Percentiles rank a stretch among this genome's conserved stretches.
Evolutionary conservation across 768 basidiomycete genomes (phyloP).

Genomic region (Trametes sanguinea): DNA sequence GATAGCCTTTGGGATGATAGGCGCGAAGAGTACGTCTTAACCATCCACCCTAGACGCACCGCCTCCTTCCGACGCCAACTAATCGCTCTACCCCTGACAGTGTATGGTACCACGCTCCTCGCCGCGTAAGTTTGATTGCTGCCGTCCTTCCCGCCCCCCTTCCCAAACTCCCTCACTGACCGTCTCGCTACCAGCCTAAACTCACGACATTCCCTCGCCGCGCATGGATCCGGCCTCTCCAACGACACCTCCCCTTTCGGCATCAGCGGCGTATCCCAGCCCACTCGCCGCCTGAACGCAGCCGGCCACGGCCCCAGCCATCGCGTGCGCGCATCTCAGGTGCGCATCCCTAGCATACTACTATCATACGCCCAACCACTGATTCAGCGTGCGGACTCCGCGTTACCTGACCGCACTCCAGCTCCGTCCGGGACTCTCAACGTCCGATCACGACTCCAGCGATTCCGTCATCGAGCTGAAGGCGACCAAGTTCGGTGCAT

Average conservation of each 20-base stretch:
- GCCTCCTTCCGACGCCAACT: neutral
- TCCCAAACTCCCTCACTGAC: no score
- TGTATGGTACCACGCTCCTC: conserved; percentile 1
- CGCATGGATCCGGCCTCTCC: neutral
- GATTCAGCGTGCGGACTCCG: no score
- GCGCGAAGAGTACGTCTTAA: neutral
- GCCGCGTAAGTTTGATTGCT: neutral
- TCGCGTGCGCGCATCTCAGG: no score
- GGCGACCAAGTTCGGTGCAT: neutral
- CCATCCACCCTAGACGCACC: neutral
- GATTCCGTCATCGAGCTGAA: neutral
- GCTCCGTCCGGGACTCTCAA: neutral
- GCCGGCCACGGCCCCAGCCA: neutral
- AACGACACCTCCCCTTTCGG: neutral
- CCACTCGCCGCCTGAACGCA: neutral
- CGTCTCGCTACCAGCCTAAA: neutral
- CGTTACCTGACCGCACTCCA: neutral
- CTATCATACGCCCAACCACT: no score
- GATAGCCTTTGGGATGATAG: conserved; percentile 1
- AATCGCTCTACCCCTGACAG: neutral
- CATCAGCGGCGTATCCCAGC: neutral
- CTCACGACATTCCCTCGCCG: neutral
- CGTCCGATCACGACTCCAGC: neutral
- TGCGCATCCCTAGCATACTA: no score
- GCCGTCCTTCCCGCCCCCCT: neutral